Base-by-base conservation (phyloP, 257 asterid genomes). In the Solanum clarkiae region DNA sequence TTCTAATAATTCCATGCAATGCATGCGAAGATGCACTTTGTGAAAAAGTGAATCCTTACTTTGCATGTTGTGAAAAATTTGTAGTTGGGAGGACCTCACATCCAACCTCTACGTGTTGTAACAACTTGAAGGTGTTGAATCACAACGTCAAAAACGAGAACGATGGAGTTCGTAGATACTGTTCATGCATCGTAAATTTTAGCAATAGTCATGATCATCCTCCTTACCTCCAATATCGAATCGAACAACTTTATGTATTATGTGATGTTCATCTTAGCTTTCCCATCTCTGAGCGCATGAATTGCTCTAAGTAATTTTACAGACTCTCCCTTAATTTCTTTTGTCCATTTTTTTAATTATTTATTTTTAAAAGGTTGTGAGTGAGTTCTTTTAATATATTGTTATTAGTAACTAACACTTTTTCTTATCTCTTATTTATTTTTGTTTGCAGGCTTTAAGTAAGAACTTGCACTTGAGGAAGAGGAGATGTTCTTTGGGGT, bases 211-310 rank as follows among this genome's bases (percentile, higher is more conserved):
- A 77, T 0, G 13, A 77, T 53, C 85, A 49, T 40, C 71, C 59
- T 14, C 60, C 82, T 10, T 66, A 57, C 15, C 32, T 44, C 7
- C 84, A 84, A 3, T 1, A 68, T 5, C 84, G 86, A 22, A 83
- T 86, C 14, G 63, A 16, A 57, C 42, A 63, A 63, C 71, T 40
- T n/a, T 36, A n/a, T 47, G 8, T 54, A 49, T 44, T 6, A 16
- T 86, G 86, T 5, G 44, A 56, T 53, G 47, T 86, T 62, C 84
- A 86, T 22, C 86, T 84, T 32, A 84, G 84, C 62, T 86, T 86
- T n/a, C 88, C 88, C 4, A 86, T 86, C 36, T 84, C 86, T 13
- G 86, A 86, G 4, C 81, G 47, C 20, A 75, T 83, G 86, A 82
- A 86, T 59, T 86, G 86, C 80, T 75, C 72, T 3, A 66, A 22